Conservation (phyloP, 2,329 filamentous ascomycete species). For the Ophiostoma pallidulum region DNA sequence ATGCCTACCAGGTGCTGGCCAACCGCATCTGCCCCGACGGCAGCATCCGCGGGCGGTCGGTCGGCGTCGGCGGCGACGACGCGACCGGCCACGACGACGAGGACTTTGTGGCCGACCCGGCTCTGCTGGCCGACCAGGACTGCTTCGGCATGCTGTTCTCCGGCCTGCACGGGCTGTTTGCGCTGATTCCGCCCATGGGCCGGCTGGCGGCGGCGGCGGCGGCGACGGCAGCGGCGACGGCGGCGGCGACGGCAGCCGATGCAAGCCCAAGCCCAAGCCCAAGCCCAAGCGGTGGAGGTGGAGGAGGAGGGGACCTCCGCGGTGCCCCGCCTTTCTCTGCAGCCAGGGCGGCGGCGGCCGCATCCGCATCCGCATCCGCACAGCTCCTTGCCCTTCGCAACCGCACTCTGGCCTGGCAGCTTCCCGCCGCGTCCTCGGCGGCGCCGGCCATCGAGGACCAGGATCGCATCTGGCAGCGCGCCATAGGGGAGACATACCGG, state of each 20-base stretch:
- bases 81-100: slow-evolving; percentile 12
- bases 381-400: slow-evolving; percentile 10
- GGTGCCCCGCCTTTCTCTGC: too few species aligned
- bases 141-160: slow-evolving; percentile 16
- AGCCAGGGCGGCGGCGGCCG: background rate
- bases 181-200: slow-evolving; percentile 13
- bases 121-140: slow-evolving; percentile 11
- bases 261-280: too few species aligned
- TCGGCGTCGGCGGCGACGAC: slow-evolving; percentile 2
- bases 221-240: background rate
- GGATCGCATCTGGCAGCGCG: slow-evolving; percentile 14
- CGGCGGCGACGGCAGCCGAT: too few species aligned
- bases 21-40: slow-evolving; percentile 15
- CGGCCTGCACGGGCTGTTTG: slow-evolving; percentile 16
- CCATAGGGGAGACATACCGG: slow-evolving; percentile 16
- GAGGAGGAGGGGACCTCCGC: background rate
- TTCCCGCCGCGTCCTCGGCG: slow-evolving; percentile 8
- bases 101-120: slow-evolving; percentile 15
- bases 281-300: background rate
- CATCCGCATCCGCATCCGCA: background rate
- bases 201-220: slow-evolving; percentile 9
- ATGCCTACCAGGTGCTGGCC: slow-evolving; percentile 15
- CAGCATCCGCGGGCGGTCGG: slow-evolving; percentile 3
- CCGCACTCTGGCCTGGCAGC: slow-evolving; percentile 13
- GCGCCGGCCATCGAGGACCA: slow-evolving; percentile 11